Base-by-base conservation (phyloP, 306 rosid genomes). In the Mucuna pruriens region DNA sequence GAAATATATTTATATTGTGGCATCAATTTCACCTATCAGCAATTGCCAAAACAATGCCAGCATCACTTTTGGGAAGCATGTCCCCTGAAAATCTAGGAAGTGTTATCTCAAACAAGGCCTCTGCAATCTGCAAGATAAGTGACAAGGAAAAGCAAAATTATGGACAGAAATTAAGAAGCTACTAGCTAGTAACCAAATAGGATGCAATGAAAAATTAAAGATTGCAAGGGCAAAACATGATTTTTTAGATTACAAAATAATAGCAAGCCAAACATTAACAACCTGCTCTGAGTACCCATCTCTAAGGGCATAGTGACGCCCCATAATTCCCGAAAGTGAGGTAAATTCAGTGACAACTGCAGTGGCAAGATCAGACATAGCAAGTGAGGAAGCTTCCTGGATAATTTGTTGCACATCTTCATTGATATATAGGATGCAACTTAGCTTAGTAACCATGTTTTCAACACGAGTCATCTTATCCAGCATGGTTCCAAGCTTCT, bases 61-160 rank as follows among this genome's bases (percentile, higher is more conserved):
- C 90, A 80, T 91, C 97, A 36, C 88, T 95, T 75, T 85, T 71
- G 3, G 95, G 98, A 83, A 92, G 95, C 2, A 69, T 72, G 84
- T 95, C 98, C 76, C 98, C 98, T 68, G 98, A 95, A 89, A 87
- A 95, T 82, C 97, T 95, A 26, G 98, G 98, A 82, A 95, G 95
- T 0, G 91, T 95, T 66, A 95, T 95, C 90, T 95, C 98, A 83
- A 89, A 82, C 85, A 95, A 77, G 42, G 97, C 94, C 49, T 95
- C 97, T 19, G 97, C 94, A 79, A 90, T 84, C 99, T 95, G 89
- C 80, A 84, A 48, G 38, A 83, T 54, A 60, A 54, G 54, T 55
- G 40, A 44, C 48, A 80, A 77, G 45, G 57, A 74, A 71, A 70
- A 79, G 69, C 45, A 76, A 62, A 58, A 26, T 73, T 61, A 80